phyloP scores from a whole-genome alignment of 1,284 basidiomycete genomes.

The Inonotus hispidus region DNA sequence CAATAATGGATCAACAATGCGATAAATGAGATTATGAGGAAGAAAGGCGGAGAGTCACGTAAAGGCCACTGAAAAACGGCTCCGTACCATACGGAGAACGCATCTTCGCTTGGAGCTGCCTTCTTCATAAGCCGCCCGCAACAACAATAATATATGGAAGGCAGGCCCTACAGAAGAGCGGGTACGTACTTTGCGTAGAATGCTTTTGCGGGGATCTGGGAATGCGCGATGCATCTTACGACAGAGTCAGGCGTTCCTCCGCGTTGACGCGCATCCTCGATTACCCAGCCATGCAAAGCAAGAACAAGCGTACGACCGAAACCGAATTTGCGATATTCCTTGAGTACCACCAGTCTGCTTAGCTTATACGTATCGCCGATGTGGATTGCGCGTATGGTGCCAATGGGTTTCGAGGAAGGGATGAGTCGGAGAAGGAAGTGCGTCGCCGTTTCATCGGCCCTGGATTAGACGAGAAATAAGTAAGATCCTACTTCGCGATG shows the following conservation, averaged over 20 bases:
- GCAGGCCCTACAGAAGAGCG: no score
- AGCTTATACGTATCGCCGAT: slow-evolving; percentile 41
- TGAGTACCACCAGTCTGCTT: slow-evolving; percentile 59
- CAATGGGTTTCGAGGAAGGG: slow-evolving; percentile 55
- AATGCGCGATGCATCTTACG: not conserved
- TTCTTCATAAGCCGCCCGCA: no score
- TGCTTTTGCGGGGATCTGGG: not conserved
- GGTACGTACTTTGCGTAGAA: not conserved
- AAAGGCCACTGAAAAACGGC: no score
- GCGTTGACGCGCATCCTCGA: not conserved
- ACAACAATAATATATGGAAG: no score
- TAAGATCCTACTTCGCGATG: not conserved
- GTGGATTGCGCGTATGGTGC: slow-evolving; percentile 37
- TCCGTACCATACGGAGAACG: no score
- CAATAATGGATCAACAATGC: no score
- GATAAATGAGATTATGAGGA: no score
- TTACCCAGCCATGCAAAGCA: slow-evolving; percentile 50
- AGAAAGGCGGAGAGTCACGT: no score
- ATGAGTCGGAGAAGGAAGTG: slow-evolving; percentile 67
- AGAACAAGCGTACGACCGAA: slow-evolving; percentile 48
- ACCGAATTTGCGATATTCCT: slow-evolving; percentile 54
- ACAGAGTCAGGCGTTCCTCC: not conserved
- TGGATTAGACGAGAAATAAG: not conserved
- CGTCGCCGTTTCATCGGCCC: not conserved
- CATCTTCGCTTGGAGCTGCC: no score